These are phyloP conservation scores for Mariannaea elegans DNA, from an alignment of 2,329 filamentous ascomycete genomes.

Conservation along the genomic window DNA sequence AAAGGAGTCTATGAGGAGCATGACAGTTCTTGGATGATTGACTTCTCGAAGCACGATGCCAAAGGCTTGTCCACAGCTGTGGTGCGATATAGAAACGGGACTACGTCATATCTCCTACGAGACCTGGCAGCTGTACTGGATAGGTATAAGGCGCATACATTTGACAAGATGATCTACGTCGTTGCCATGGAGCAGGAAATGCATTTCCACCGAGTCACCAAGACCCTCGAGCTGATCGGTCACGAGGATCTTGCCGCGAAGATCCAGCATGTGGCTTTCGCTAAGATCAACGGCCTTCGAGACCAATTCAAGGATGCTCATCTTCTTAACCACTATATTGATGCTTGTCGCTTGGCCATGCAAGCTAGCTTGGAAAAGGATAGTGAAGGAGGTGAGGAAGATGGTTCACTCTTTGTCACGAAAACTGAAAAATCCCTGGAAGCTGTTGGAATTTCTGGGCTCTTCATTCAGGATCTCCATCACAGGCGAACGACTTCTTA, in stretches of 20 bases:
- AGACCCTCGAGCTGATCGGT: slow-evolving; percentile 53
- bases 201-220: slow-evolving; percentile 78
- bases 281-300: slow-evolving; percentile 57
- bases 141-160: slow-evolving; percentile 66
- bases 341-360: slow-evolving; percentile 17
- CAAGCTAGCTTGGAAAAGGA: slow-evolving; percentile 3
- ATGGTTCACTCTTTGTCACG: slow-evolving; percentile 1
- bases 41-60: slow-evolving; percentile 76
- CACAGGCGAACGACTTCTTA: slow-evolving; percentile 39
- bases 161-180: slow-evolving; percentile 84
- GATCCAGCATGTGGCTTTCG: slow-evolving; percentile 55
- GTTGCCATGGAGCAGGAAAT: slow-evolving; percentile 77
- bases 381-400: slow-evolving; percentile 19
- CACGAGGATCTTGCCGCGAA: slow-evolving; percentile 43
- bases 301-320: slow-evolving; percentile 24
- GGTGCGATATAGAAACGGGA: slow-evolving; percentile 64
- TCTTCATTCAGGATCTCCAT: slow-evolving; percentile 38
- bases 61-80: slow-evolving; percentile 75
- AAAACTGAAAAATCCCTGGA: slow-evolving; percentile 24
- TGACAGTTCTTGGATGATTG: slow-evolving; percentile 73
- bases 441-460: slow-evolving; percentile 23
- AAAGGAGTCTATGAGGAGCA: slow-evolving; percentile 69
- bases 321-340: slow-evolving; percentile 35
- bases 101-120: slow-evolving; percentile 66
- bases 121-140: slow-evolving; percentile 76